phyloP scores from a whole-genome alignment of 192 early-diverging fungal genomes.

The Neocallimastix lanati region DNA sequence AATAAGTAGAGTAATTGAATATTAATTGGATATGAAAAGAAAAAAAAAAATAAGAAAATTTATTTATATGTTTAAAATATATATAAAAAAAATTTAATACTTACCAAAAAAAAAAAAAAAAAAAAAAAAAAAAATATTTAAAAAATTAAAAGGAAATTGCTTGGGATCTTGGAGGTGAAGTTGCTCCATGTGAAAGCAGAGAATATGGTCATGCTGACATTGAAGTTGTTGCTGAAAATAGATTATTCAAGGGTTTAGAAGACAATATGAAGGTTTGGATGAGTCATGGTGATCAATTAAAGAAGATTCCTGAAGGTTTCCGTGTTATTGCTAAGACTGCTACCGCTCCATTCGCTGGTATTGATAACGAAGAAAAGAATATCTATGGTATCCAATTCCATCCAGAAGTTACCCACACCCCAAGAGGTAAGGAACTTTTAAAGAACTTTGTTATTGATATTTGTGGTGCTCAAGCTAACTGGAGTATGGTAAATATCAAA shows the following conservation, averaged over 20 bases:
- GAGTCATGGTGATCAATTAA: constrained; percentile 92
- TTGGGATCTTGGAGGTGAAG: constrained; percentile 72
- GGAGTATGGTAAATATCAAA: constrained; percentile 78
- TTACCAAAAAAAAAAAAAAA: too few relatives aligned
- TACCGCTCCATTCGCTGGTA: constrained; percentile 78
- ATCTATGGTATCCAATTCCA: constrained; percentile 98
- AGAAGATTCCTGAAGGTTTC: constrained; percentile 63
- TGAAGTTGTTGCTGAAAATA: constrained; percentile 35
- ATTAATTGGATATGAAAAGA: too few relatives aligned
- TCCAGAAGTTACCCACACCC: constrained; percentile 95
- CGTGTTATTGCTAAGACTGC: constrained; percentile 62
- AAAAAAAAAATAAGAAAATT: too few relatives aligned
- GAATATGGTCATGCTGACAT: constrained; percentile 89
- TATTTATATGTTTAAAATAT: too few relatives aligned
- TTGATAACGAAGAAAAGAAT: constrained; percentile 56
- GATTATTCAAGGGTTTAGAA: constrained; percentile 53
- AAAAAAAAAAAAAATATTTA: too few relatives aligned
- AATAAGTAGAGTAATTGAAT: too few relatives aligned
- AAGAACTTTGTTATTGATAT: constrained; percentile 88
- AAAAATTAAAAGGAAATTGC: constrained; percentile 54
- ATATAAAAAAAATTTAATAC: too few relatives aligned
- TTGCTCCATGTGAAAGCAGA: constrained; percentile 68
- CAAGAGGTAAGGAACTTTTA: constrained; percentile 59
- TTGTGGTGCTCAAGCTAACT: constrained; percentile 63
- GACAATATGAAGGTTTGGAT: constrained; percentile 75